Evolutionary conservation across 1,284 basidiomycete species (phyloP).

Genomic region (Ganoderma meredithae): DNA sequence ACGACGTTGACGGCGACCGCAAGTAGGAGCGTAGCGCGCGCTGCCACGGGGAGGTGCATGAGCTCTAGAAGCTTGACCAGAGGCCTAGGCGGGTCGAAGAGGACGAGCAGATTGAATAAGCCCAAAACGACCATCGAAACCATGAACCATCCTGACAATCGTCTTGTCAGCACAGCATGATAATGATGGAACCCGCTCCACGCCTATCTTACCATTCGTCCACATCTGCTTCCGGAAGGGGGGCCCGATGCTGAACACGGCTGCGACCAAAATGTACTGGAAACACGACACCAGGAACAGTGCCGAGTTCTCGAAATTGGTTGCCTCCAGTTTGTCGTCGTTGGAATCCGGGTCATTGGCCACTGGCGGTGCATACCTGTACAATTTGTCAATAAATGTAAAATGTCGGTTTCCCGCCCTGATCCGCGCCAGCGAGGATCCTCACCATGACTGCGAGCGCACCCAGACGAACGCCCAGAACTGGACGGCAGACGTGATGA

Average conservation of each 20-base stretch:
- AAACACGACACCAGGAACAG: conserved; percentile 96
- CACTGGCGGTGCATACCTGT: conserved; percentile 71
- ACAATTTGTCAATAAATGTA: conserved; percentile 10
- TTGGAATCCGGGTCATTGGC: conserved; percentile 60
- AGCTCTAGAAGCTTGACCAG: conserved; percentile 79
- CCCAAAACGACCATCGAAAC: conserved; percentile 71
- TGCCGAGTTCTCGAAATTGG: conserved; percentile 93
- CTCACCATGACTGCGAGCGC: conserved; percentile 82
- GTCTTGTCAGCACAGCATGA: conserved; percentile 26
- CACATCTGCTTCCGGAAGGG: conserved; percentile 96
- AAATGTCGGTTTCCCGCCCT: conserved; percentile 5
- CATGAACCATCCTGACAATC: conserved; percentile 76
- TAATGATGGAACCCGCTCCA: not conserved
- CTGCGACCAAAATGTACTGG: conserved; percentile 97
- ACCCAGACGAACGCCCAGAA: conserved; percentile 93
- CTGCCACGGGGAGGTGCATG: conserved; percentile 77
- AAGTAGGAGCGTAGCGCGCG: conserved; percentile 73
- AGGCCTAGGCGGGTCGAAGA: conserved; percentile 73
- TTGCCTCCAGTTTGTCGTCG: conserved; percentile 85
- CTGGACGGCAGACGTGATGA: conserved; percentile 88
- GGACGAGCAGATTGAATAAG: conserved; percentile 76
- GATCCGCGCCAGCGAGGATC: not conserved
- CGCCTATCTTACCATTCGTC: conserved; percentile 77
- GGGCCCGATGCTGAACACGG: conserved; percentile 97
- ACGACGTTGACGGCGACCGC: conserved; percentile 81